Evolutionary conservation across 1,139 yeast genomes (phyloP).

Genomic region (Suhomyces coccinellae): DNA sequence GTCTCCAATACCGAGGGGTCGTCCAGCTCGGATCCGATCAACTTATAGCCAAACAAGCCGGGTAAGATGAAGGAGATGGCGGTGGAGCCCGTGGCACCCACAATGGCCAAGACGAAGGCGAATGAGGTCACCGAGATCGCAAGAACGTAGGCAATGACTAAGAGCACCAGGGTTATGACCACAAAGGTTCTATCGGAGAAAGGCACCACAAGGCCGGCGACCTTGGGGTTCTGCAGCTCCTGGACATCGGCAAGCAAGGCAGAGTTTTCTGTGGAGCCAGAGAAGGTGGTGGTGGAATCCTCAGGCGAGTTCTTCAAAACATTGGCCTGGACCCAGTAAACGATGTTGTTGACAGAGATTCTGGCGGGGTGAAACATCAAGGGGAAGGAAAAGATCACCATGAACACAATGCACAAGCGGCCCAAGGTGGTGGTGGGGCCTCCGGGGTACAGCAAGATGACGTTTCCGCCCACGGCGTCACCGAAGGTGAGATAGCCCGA

Average conservation of each 20-base stretch:
- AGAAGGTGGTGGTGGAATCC: constrained; percentile 1
- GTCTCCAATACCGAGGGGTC: constrained; percentile 25
- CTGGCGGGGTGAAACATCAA: constrained; percentile 92
- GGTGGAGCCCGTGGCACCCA: constrained; percentile 65
- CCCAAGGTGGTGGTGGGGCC: constrained; percentile 59
- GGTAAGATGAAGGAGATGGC: constrained; percentile 60
- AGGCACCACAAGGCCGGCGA: constrained; percentile 38
- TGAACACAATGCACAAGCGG: constrained; percentile 69
- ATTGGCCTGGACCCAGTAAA: constrained; percentile 44
- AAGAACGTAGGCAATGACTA: constrained; percentile 43
- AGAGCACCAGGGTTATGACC: constrained; percentile 45
- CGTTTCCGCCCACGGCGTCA: constrained; percentile 62
- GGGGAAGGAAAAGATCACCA: constrained; percentile 89
- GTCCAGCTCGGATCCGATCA: constrained; percentile 33
- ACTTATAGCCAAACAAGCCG: constrained; percentile 56
- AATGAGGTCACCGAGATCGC: constrained; percentile 52
- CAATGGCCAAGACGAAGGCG: constrained; percentile 56
- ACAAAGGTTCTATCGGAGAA: constrained; percentile 51
- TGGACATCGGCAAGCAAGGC: constrained; percentile 12
- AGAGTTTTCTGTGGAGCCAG: constrained; percentile 9
- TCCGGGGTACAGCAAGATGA: constrained; percentile 65
- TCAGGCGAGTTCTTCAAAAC: background rate
- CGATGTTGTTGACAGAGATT: constrained; percentile 75
- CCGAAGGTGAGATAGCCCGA: constrained; percentile 50
- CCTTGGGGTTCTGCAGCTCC: constrained; percentile 18